phyloP scores from a whole-genome alignment of 2,329 filamentous ascomycete species.

The Madurella fahalii region DNA sequence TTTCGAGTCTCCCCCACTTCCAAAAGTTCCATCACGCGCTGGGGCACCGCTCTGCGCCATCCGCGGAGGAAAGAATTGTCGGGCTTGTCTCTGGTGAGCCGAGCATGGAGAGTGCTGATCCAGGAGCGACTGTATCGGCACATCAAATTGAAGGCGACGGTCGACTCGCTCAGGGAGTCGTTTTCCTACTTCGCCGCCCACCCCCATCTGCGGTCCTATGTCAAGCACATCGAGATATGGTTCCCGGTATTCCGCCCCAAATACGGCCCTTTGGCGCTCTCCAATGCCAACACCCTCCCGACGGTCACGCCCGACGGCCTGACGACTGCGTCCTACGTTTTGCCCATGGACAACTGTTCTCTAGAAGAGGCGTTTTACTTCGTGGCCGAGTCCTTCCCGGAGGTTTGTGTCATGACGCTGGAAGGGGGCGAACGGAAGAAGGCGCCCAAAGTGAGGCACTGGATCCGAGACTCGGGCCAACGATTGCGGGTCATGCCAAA shows the following conservation, averaged over 20 bases:
- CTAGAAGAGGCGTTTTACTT: slow-evolving; percentile 67
- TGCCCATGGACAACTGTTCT: slow-evolving; percentile 63
- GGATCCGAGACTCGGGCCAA: slow-evolving; percentile 32
- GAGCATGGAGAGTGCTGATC: slow-evolving; percentile 62
- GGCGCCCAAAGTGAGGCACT: slow-evolving; percentile 62
- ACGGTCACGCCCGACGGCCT: slow-evolving; percentile 53
- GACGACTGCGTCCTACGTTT: slow-evolving; percentile 54
- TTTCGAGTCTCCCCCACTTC: slow-evolving; percentile 60
- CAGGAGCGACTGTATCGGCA: slow-evolving; percentile 71
- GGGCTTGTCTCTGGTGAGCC: slow-evolving; percentile 58
- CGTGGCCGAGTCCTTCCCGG: slow-evolving; percentile 54
- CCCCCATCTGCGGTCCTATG: slow-evolving; percentile 57
- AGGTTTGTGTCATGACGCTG: slow-evolving; percentile 63
- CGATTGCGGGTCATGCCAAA: slow-evolving; percentile 26
- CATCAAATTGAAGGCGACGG: slow-evolving; percentile 69
- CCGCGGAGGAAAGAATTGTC: slow-evolving; percentile 64
- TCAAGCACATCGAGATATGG: slow-evolving; percentile 73
- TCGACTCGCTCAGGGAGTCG: slow-evolving; percentile 57
- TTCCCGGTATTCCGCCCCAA: slow-evolving; percentile 68
- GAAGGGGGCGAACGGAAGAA: slow-evolving; percentile 76
- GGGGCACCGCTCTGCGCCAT: slow-evolving; percentile 62
- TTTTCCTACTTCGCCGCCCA: slow-evolving; percentile 56
- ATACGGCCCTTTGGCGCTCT: slow-evolving; percentile 40
- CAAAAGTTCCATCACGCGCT: slow-evolving; percentile 54
- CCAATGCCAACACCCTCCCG: slow-evolving; percentile 44